Evolutionary conservation across 208 protist species (phyloP), one percentile per base, ranked within the genome.

Genomic region (Trypanosoma avium): DNA sequence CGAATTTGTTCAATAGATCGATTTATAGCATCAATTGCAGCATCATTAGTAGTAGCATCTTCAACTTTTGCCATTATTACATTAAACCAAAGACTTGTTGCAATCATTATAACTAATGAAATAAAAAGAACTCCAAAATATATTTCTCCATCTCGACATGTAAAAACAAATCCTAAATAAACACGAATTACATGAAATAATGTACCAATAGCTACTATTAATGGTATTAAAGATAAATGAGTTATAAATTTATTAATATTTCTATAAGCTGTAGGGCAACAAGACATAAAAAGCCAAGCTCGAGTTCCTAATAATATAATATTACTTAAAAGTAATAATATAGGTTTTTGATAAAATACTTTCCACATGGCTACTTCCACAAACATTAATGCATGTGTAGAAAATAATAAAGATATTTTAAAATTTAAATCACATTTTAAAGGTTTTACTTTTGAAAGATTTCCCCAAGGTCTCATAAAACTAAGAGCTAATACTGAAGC

Each of bases 181-280:
- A 82, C 68, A n/a, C 76, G 73, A 43, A 74, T 13, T 6, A 61
- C 48, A 59, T 91, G 75, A 24, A 80, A 9, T 21, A 79, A 46
- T 29, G 82, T 73, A 8, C 43, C 43, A 6, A 59, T 19, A 49
- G 79, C 74, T 35, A 81, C 61, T 27, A 70, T 61, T 42, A 86
- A 66, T 26, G 75, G 64, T 22, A 81, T 22, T 27, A 72, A 22
- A 27, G 67, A 15, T 27, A 73, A 46, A 46, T 75, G 27, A 13
- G 73, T 29, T 27, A 88, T 52, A 56, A 87, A 77, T 24, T 64
- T 62, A 64, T 91, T 91, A 32, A 91, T 79, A 67, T 91, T 91
- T 43, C 38, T 48, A 67, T 86, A 91, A 27, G 81, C 68, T 49
- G 82, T 86, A 15, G 74, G 69, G 1, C 75, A 69, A 0, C 19